Conservation (phyloP, 768 basidiomycete species). For the Rhizopogon vulgaris region DNA sequence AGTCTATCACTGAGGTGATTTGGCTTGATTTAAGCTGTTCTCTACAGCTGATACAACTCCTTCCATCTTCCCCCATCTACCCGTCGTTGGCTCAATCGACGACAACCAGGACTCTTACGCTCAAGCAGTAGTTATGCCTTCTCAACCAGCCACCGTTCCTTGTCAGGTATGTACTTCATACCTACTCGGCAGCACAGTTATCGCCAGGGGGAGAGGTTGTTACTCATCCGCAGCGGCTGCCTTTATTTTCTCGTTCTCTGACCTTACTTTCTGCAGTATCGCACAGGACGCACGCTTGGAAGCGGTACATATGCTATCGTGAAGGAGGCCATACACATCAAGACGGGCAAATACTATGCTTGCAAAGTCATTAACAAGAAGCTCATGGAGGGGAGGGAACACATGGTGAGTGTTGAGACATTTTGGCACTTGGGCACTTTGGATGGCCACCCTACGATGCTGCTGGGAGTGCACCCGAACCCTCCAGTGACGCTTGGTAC, state of each 20-base stretch:
- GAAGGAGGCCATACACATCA: constrained; percentile 92
- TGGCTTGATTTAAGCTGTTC: constrained; percentile 1
- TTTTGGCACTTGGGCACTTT: neutral
- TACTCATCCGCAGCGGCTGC: constrained; percentile 1
- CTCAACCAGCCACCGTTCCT: constrained; percentile 34
- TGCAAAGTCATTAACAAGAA: constrained; percentile 99
- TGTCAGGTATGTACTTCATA: constrained; percentile 33
- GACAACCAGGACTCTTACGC: constrained; percentile 11
- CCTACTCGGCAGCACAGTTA: neutral
- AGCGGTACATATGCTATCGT: constrained; percentile 95
- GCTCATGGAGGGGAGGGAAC: constrained; percentile 94
- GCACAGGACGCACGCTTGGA: constrained; percentile 81
- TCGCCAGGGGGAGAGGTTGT: constrained; percentile 1
- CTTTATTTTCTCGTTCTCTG: constrained; percentile 1
- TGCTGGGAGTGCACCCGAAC: no score
- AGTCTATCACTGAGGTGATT: constrained; percentile 14
- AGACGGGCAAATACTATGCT: constrained; percentile 90
- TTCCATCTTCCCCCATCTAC: constrained; percentile 3
- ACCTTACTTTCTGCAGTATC: constrained; percentile 46
- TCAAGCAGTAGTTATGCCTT: constrained; percentile 19
- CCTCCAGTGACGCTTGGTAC: neutral
- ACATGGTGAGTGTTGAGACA: constrained; percentile 64
- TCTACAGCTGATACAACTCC: neutral
- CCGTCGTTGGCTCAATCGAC: neutral
- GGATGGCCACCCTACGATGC: neutral